A percentile compares a stretch with the other conserved stretches of the same genome.
These are phyloP conservation scores for Tylopilus sp. DNA, from an alignment of 768 basidiomycete genomes.

Conservation along the genomic window DNA sequence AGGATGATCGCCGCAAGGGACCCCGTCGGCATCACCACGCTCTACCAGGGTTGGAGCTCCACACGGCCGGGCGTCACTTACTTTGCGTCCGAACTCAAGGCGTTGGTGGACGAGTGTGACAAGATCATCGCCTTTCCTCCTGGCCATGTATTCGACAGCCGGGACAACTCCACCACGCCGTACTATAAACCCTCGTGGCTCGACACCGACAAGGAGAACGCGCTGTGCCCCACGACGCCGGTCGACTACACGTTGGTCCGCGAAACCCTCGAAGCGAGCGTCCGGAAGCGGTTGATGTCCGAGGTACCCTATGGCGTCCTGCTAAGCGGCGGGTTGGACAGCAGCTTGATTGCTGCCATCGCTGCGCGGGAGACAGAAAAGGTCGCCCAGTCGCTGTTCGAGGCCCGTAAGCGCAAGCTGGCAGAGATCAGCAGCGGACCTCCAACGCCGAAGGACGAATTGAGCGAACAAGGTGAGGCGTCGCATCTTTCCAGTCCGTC, in stretches of 20 bases:
- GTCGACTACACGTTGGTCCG: slow-evolving; percentile 70
- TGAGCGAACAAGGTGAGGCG: slow-evolving; percentile 54
- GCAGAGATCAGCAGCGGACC: slow-evolving; percentile 54
- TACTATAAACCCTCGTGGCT: slow-evolving; percentile 93
- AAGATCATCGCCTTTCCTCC: slow-evolving; percentile 95
- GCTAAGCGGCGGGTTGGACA: slow-evolving; percentile 92
- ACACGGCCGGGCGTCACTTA: slow-evolving; percentile 76
- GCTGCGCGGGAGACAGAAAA: slow-evolving; percentile 95
- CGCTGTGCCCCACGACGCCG: slow-evolving; percentile 51
- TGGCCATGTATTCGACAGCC: slow-evolving; percentile 93
- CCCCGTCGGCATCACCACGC: slow-evolving; percentile 96
- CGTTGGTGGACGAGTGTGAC: slow-evolving; percentile 88
- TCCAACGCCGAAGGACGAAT: slow-evolving; percentile 46
- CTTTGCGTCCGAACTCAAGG: slow-evolving; percentile 96
- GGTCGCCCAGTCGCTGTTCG: slow-evolving; percentile 73
- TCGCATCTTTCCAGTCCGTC: not conserved
- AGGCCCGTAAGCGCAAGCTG: slow-evolving; percentile 60
- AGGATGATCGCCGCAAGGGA: slow-evolving; percentile 95
- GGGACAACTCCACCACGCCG: slow-evolving; percentile 67
- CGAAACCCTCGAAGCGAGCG: slow-evolving; percentile 84
- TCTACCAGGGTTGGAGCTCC: slow-evolving; percentile 95
- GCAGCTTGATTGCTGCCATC: slow-evolving; percentile 92
- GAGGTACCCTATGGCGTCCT: slow-evolving; percentile 98
- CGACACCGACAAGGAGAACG: slow-evolving; percentile 70
- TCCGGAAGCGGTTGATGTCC: slow-evolving; percentile 93